These are phyloP conservation scores for Vigna mungo DNA, from an alignment of 306 rosid species.

Conservation along the genomic window DNA sequence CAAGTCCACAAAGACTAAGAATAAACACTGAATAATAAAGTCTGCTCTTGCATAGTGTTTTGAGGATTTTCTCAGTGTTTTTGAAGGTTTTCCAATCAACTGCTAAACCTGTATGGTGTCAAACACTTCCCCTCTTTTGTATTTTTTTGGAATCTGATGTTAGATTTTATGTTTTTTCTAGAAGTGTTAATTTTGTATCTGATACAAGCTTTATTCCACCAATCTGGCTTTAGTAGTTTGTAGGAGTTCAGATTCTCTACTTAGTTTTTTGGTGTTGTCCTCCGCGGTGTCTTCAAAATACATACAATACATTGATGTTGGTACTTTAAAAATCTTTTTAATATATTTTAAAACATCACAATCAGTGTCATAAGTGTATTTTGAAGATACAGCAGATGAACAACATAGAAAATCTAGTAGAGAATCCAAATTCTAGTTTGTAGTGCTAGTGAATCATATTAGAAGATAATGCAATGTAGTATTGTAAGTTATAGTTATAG, in stretches of 20 bases:
- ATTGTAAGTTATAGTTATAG: neutral
- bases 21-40: slow-evolving; percentile 21
- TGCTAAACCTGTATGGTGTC: slow-evolving; percentile 29
- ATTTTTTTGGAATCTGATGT: slow-evolving; percentile 8
- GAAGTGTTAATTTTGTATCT: slow-evolving; percentile 32
- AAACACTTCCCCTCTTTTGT: slow-evolving; percentile 20
- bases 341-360: too few species aligned
- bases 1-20: slow-evolving; percentile 55
- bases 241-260: too few species aligned
- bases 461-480: slow-evolving; percentile 8
- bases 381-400: too few species aligned
- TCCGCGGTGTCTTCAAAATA: too few species aligned
- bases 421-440: neutral
- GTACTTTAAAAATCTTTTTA: too few species aligned
- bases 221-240: slow-evolving; percentile 3
- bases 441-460: slow-evolving; percentile 22
- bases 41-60: neutral
- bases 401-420: too few species aligned
- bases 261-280: too few species aligned
- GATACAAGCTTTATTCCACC: slow-evolving; percentile 15
- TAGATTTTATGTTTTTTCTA: neutral
- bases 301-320: too few species aligned
- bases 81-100: slow-evolving; percentile 21
- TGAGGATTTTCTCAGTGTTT: slow-evolving; percentile 14
- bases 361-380: too few species aligned